Conservation (phyloP, 2,329 filamentous ascomycete species). For the Phoma sp. region DNA sequence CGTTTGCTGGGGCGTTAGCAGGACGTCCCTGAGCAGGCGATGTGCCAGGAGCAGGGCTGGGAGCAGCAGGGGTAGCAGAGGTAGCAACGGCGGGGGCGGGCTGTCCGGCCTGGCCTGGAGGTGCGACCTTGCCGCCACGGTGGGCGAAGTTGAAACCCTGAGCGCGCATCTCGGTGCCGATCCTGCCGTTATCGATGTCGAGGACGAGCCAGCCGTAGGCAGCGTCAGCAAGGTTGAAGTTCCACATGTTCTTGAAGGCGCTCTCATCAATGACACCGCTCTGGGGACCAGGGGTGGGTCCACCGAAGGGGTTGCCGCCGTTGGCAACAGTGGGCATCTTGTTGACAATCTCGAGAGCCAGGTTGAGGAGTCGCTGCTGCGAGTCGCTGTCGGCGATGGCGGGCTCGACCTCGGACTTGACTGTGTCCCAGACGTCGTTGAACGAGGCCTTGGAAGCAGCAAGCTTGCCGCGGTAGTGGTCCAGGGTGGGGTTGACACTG, state of each 20-base stretch:
- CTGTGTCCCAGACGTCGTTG: slow-evolving; percentile 99
- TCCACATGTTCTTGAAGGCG: slow-evolving; percentile 99
- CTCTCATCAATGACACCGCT: slow-evolving; percentile 96
- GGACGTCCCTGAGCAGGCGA: slow-evolving; percentile 43
- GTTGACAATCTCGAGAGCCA: slow-evolving; percentile 90
- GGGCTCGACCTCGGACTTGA: slow-evolving; percentile 93
- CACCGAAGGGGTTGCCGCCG: slow-evolving; percentile 95
- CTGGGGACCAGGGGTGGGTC: slow-evolving; percentile 74
- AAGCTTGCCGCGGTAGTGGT: slow-evolving; percentile 98
- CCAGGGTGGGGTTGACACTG: slow-evolving; percentile 95
- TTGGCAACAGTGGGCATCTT: slow-evolving; percentile 97
- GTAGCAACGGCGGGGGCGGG: slow-evolving; percentile 45
- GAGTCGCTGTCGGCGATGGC: slow-evolving; percentile 93
- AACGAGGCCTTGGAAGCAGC: slow-evolving; percentile 98
- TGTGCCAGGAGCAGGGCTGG: slow-evolving; percentile 50
- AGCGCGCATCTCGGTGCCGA: slow-evolving; percentile 97
- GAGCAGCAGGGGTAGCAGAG: slow-evolving; percentile 46
- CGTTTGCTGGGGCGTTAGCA: slow-evolving; percentile 36
- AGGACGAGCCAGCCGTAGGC: slow-evolving; percentile 95
- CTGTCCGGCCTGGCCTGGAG: slow-evolving; percentile 46
- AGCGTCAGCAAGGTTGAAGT: slow-evolving; percentile 97
- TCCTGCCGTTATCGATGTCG: slow-evolving; percentile 92
- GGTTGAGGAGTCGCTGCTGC: slow-evolving; percentile 88
- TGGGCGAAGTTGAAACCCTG: slow-evolving; percentile 99
- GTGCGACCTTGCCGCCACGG: slow-evolving; percentile 75